A percentile compares a stretch with the other conserved stretches of the same genome.
phyloP scores from a whole-genome alignment of 164 flowering plant genomes.

The Brasenia schreberi region DNA sequence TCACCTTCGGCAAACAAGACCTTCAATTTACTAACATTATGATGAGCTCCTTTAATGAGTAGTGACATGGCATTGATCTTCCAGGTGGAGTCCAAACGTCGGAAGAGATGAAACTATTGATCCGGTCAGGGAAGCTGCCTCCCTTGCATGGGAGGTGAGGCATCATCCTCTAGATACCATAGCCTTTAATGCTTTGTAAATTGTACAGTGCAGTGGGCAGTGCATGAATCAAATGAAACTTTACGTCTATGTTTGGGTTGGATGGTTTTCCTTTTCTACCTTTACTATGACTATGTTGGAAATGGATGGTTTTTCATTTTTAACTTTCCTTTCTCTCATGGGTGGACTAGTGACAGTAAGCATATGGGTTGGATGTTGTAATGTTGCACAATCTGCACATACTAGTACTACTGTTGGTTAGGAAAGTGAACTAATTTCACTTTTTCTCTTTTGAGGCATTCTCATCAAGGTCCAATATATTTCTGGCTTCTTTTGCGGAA shows the following conservation, averaged over 20 bases:
- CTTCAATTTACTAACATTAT: background rate
- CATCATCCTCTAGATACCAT: slow-evolving; percentile 7
- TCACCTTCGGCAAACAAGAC: background rate
- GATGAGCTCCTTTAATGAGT: background rate
- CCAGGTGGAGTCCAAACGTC: slow-evolving; percentile 46
- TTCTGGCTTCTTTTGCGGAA: too few species aligned
- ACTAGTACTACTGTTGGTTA: background rate
- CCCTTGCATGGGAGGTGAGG: slow-evolving; percentile 4
- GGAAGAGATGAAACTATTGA: slow-evolving; percentile 22
- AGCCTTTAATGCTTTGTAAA: slow-evolving; percentile 21
- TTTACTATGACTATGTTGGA: background rate
- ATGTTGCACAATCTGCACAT: slow-evolving; percentile 9
- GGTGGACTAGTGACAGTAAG: background rate
- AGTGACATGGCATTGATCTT: slow-evolving; percentile 1
- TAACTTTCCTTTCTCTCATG: background rate
- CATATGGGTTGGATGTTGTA: background rate
- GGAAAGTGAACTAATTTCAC: background rate
- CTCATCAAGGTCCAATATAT: background rate
- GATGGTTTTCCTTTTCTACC: slow-evolving; percentile 1
- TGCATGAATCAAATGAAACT: slow-evolving; percentile 19
- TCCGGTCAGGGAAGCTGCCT: background rate
- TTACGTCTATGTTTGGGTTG: slow-evolving; percentile 5
- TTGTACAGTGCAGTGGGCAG: slow-evolving; percentile 54
- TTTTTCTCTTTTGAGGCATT: background rate
- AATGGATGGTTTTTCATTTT: background rate